A percentile compares a stretch with the other conserved stretches of the same genome.
Evolutionary conservation across 179 eudicot species (phyloP).

Genomic region (Heliamphora pulchella): DNA sequence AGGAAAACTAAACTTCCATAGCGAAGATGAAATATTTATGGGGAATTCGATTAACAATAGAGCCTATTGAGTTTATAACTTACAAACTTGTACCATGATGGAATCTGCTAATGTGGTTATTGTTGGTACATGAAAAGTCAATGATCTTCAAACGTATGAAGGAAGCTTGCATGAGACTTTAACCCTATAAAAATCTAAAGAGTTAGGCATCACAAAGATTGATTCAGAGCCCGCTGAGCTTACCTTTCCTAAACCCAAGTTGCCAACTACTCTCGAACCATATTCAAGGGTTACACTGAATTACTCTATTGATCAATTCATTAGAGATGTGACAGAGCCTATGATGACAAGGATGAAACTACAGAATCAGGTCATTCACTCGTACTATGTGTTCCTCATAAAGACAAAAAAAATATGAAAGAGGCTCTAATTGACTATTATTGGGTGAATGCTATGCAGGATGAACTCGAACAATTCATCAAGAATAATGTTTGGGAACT

Average conservation of each 20-base stretch:
- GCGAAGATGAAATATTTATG: neutral
- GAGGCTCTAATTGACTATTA: neutral
- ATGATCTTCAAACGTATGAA: too few species aligned
- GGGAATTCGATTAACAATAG: neutral
- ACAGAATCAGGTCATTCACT: too few species aligned
- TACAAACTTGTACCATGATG: neutral
- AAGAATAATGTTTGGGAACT: neutral
- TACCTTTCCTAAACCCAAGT: too few species aligned
- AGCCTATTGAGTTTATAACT: neutral
- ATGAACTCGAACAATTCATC: neutral
- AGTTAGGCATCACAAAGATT: too few species aligned
- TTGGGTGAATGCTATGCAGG: neutral
- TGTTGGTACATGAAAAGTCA: neutral
- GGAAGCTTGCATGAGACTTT: neutral
- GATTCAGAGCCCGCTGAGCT: too few species aligned
- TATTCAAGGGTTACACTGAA: too few species aligned
- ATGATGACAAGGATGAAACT: too few species aligned
- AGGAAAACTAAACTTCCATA: too few species aligned
- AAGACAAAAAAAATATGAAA: neutral
- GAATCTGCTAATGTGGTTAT: neutral
- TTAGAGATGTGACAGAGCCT: too few species aligned
- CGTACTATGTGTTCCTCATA: neutral
- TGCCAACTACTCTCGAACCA: too few species aligned
- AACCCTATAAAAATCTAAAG: too few species aligned
- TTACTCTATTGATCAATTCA: too few species aligned